Percentiles rank a stretch among this genome's conserved stretches.
phyloP scores from a whole-genome alignment of 2,329 filamentous ascomycete species.

The Pseudopithomyces maydicus region DNA sequence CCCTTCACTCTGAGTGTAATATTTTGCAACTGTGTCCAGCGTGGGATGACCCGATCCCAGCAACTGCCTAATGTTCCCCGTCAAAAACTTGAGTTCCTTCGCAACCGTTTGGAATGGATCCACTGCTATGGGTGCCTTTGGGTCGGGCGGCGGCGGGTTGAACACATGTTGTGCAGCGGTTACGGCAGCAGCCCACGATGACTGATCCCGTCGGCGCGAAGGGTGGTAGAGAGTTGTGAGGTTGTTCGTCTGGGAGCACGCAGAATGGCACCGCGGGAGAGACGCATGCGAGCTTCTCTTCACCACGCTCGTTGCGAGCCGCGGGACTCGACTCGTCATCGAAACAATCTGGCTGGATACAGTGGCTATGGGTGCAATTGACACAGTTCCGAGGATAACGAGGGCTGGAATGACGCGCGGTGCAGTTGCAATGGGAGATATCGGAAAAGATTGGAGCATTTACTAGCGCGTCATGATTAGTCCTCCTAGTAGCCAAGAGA shows the following conservation, averaged over 20 bases:
- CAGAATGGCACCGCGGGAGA: slow-evolving; percentile 31
- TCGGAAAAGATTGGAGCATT: slow-evolving; percentile 28
- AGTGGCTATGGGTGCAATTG: slow-evolving; percentile 29
- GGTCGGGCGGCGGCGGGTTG: slow-evolving; percentile 62
- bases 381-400: slow-evolving; percentile 16
- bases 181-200: slow-evolving; percentile 78
- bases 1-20: slow-evolving; percentile 95
- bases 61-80: slow-evolving; percentile 90
- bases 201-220: slow-evolving; percentile 56
- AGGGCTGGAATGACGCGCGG: slow-evolving; percentile 10
- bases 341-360: slow-evolving; percentile 14
- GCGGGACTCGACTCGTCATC: slow-evolving; percentile 44
- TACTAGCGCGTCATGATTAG: slow-evolving; percentile 6
- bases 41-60: slow-evolving; percentile 93
- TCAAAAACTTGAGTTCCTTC: slow-evolving; percentile 96
- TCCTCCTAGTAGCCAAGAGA: not conserved
- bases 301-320: slow-evolving; percentile 40
- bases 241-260: slow-evolving; percentile 15
- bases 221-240: slow-evolving; percentile 43
- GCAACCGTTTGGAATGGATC: slow-evolving; percentile 89
- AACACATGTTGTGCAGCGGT: slow-evolving; percentile 71
- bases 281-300: slow-evolving; percentile 20
- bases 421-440: slow-evolving; percentile 8
- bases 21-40: slow-evolving; percentile 93
- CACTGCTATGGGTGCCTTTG: slow-evolving; percentile 71